phyloP scores from a whole-genome alignment of 495 filamentous ascomycete species.

The Extremus antarcticus region DNA sequence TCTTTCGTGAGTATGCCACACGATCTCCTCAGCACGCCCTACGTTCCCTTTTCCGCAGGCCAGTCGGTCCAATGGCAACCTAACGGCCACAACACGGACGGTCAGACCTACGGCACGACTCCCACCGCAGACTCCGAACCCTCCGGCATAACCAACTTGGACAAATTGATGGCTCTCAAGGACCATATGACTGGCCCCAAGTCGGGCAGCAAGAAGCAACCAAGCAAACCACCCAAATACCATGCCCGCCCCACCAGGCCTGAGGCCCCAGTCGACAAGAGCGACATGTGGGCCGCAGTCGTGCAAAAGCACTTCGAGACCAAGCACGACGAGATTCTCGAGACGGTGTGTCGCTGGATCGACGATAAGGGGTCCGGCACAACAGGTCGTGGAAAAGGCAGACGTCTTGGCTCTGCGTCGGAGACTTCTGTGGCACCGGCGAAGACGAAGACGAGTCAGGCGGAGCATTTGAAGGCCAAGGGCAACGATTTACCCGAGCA shows the following conservation, averaged over 20 bases:
- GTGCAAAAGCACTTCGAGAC: slow-evolving; percentile 1
- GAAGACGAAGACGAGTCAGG: not conserved
- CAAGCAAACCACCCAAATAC: too few species aligned
- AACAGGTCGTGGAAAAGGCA: not conserved
- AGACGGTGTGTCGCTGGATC: not conserved
- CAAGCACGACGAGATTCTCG: not conserved
- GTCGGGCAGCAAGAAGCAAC: too few species aligned
- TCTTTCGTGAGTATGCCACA: too few species aligned
- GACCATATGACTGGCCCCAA: too few species aligned
- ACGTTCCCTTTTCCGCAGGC: too few species aligned
- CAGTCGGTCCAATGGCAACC: too few species aligned
- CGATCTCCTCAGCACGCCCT: too few species aligned
- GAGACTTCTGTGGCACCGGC: not conserved
- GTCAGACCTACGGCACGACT: too few species aligned
- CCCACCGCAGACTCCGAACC: too few species aligned
- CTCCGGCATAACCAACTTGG: too few species aligned
- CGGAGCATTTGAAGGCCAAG: not conserved
- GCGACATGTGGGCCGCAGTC: not conserved
- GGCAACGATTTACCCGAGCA: not conserved
- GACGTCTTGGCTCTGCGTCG: not conserved
- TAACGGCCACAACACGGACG: too few species aligned
- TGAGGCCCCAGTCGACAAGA: not conserved
- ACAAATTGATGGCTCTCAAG: too few species aligned
- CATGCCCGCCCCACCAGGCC: not conserved
- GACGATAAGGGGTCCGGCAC: not conserved